Percentiles rank a stretch among this genome's conserved stretches.
These are phyloP conservation scores for Kalmusia sp. DNA, from an alignment of 2,329 filamentous ascomycete genomes.

Conservation along the genomic window DNA sequence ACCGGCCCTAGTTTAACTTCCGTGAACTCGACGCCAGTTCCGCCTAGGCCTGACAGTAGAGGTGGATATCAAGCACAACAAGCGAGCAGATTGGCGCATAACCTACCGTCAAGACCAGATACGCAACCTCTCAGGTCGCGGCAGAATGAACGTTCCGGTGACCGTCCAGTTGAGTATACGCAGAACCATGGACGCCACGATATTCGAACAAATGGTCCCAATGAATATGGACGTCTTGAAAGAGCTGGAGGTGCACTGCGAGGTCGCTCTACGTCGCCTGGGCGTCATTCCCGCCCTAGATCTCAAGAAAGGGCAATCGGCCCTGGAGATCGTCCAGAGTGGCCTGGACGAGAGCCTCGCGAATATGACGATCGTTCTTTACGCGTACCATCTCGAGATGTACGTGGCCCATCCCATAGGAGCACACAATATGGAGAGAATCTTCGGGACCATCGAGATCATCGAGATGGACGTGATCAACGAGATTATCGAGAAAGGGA, in stretches of 20 bases:
- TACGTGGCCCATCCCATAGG: slow-evolving; percentile 31
- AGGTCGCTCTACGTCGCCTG: slow-evolving; percentile 51
- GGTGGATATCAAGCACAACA: slow-evolving; percentile 35
- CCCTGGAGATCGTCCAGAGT: slow-evolving; percentile 40
- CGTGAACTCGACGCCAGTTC: slow-evolving; percentile 26
- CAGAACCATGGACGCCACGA: slow-evolving; percentile 39
- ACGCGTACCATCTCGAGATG: slow-evolving; percentile 43
- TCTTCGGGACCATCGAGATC: slow-evolving; percentile 35
- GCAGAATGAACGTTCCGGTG: slow-evolving; percentile 38
- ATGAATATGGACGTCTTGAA: slow-evolving; percentile 54
- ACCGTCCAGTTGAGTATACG: slow-evolving; percentile 36
- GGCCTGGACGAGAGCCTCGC: slow-evolving; percentile 36
- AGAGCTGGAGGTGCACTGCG: slow-evolving; percentile 46
- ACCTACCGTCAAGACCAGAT: slow-evolving; percentile 66
- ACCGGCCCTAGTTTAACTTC: slow-evolving; percentile 18
- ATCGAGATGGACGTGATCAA: slow-evolving; percentile 35
- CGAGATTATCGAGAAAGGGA: slow-evolving; percentile 25
- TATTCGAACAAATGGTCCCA: slow-evolving; percentile 37
- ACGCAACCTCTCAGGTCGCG: slow-evolving; percentile 58
- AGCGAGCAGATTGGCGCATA: slow-evolving; percentile 42
- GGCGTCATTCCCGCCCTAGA: slow-evolving; percentile 44
- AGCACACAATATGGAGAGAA: slow-evolving; percentile 32
- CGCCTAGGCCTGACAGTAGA: slow-evolving; percentile 41
- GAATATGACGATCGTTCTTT: slow-evolving; percentile 46
- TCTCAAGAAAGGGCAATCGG: slow-evolving; percentile 44